Evolutionary conservation across 2,329 filamentous ascomycete species (phyloP), one percentile per base, ranked within the genome.

Genomic region (Fusarium piperis): DNA sequence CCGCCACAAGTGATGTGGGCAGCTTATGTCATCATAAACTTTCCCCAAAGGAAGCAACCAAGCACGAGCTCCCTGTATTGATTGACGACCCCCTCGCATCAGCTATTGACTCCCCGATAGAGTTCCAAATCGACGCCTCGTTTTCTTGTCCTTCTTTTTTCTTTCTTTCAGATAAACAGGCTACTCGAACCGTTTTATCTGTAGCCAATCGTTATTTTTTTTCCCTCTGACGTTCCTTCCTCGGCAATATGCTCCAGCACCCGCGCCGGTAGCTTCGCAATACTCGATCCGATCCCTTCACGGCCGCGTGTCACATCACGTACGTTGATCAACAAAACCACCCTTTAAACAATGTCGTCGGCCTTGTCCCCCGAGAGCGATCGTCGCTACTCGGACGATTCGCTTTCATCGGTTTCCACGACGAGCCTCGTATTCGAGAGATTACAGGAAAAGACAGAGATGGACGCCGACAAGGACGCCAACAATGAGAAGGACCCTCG

Each of bases 361-460:
- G 68, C 74, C 16, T 28, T 64, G 4, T 35, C 53, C 35, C 66
- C 67, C 30, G 69, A 72, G 16, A 48, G 53, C 67, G 65, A 68
- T 44, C 70, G 71, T 41, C 77, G 78, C 53, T 66, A 65, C 51
- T 89, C 88, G 60, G 82, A 82, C 76, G 87, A 87, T 68, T 94
- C 93, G 4, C 80, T 89, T 51, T 93, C 92, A n/a, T 92, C 92
- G 41, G 91, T 90, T n/a, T 96, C 93, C 35, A 95, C 93, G 12
- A 94, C 92, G 5, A 95, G 93, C 75, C 86, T 96, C 15, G 89
- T 96, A 60, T 93, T 96, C 78, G 93, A 96, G 73, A 90, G 92
- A 70, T 87, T 95, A 72, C 87, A 89, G 75, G 91, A 93, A 78
- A 78, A 85, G 79, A 77, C 73, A 64, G 80, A 83, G 64, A 81